phyloP scores from a whole-genome alignment of 345 rosid genomes.

The Citrus sinensis region DVS_A1.0 CM039163.1:35256001-35256500 shows the following conservation, averaged over 20 bases:
- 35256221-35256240: too few relatives aligned
- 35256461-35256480: not conserved
- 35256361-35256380: constrained; percentile 7
- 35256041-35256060: too few relatives aligned
- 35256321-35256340: constrained; percentile 17
- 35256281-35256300: not conserved
- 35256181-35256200: too few relatives aligned
- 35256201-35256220: too few relatives aligned
- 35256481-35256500: not conserved
- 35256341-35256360: constrained; percentile 18
- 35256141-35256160: too few relatives aligned
- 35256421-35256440: constrained; percentile 22
- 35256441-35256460: not conserved
- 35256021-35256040: too few relatives aligned
- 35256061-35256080: too few relatives aligned
- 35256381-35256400: constrained; percentile 23
- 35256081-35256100: too few relatives aligned
- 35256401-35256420: constrained; percentile 20
- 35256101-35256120: too few relatives aligned
- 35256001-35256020: too few relatives aligned
- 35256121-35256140: too few relatives aligned
- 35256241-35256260: too few relatives aligned
- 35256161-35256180: fast-evolving
- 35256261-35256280: not conserved
- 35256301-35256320: not conserved